Percentiles rank a stretch among this genome's conserved stretches.
These are phyloP conservation scores for Penicillium sp. DNA, from an alignment of 2,329 filamentous ascomycete species.

Conservation along the genomic window DNA sequence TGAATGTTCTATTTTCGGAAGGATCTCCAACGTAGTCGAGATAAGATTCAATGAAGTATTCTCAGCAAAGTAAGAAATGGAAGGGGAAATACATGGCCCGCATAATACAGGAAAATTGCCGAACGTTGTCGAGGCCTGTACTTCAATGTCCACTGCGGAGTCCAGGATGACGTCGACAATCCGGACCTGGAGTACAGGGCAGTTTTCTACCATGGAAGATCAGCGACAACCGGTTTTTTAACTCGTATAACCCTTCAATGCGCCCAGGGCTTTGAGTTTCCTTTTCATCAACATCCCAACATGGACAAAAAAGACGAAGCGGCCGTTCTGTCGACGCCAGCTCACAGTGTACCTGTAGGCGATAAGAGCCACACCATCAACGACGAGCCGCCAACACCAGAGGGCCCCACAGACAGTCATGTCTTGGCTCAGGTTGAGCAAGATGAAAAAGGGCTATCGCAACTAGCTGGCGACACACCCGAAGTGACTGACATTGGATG, in stretches of 20 bases:
- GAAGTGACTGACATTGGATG: constrained; percentile 22
- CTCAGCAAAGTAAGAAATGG: not conserved
- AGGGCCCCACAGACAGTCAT: constrained; percentile 26
- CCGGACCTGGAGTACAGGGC: not conserved
- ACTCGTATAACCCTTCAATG: not conserved
- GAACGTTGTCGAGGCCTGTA: not conserved
- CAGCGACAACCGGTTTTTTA: not conserved
- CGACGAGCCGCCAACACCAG: not conserved
- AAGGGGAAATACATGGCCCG: not conserved
- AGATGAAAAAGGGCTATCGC: constrained; percentile 18
- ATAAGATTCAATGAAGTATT: not conserved
- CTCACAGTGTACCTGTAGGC: not conserved
- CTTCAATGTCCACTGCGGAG: not conserved
- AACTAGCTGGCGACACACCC: constrained; percentile 14
- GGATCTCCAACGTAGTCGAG: not conserved
- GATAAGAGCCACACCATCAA: not conserved
- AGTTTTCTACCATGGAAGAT: not conserved
- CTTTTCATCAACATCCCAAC: not conserved
- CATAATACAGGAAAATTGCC: too few relatives aligned
- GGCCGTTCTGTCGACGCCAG: not conserved
- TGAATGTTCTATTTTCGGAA: not conserved
- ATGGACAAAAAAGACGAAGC: not conserved
- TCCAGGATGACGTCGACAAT: not conserved
- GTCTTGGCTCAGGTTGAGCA: constrained; percentile 20
- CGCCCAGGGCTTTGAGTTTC: too few relatives aligned